Base-by-base conservation (phyloP, 1,284 basidiomycete genomes). In the Cutaneotrichosporon sp. region DNA sequence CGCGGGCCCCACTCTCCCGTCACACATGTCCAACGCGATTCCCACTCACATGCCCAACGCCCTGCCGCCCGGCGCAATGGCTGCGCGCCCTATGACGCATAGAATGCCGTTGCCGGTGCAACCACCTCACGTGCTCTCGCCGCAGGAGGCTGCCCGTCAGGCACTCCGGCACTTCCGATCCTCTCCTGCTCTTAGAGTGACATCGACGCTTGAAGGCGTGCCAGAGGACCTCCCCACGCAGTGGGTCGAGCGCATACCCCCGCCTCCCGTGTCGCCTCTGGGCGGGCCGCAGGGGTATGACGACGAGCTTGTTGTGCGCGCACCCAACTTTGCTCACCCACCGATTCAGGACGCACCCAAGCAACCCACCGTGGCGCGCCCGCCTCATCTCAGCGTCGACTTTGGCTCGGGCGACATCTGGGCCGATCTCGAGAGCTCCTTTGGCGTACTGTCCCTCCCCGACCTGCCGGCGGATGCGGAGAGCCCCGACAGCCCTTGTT, bases 151-250 rank as follows among this genome's bases (percentile, higher is more conserved):
- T 1, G 18, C 58, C 4, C 58, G 53, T 26, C 63, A 60, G 13
- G 36, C 58, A 6, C 57, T 64, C 3, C 53, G 59, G 7, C 63
- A 58, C 58, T 36, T 26, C 49, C 55, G 55, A 38, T 55, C 49
- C 31, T n/a, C 47, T 2, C 63, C 63, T 6, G 63, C 46, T 5
- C 49, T 60, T 8, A 53, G 58, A 7, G 50, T 52, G 50, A 52
- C 50, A 13, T 52, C 50, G 49, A 56, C 18, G 50, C 36, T 31
- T n/a, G 31, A 36, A 34, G 31, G 13, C 10, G 49, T 51, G 49
- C 49, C 49, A 11, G 49, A 32, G 50, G 30, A 26, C 26, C 50
- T 52, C 14, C 50, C 50, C 5, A 31, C 50, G 22, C 50, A 52
- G 16, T 32, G 50, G 50, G 50, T 52, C 26, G 50, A 32, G 26